These are phyloP conservation scores for Nicotiana otophora DNA, from an alignment of 257 asterid species.

Conservation along the genomic window DNA sequence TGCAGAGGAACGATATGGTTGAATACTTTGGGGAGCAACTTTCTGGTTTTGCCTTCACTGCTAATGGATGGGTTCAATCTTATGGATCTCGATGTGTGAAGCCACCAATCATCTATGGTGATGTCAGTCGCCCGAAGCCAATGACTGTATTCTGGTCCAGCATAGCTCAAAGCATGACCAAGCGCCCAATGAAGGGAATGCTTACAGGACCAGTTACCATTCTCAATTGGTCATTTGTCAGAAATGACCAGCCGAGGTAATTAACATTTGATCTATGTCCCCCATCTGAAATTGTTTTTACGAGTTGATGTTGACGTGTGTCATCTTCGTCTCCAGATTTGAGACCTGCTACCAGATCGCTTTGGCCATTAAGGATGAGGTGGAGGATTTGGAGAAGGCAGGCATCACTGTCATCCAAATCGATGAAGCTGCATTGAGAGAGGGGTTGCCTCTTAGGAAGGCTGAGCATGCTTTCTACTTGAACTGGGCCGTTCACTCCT, in stretches of 20 bases:
- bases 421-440: slow-evolving; percentile 93
- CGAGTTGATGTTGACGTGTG: slow-evolving; percentile 2
- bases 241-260: slow-evolving; percentile 94
- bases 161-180: slow-evolving; percentile 91
- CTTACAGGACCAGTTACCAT: slow-evolving; percentile 97
- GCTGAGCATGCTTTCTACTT: slow-evolving; percentile 84
- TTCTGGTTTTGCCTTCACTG: slow-evolving; percentile 92
- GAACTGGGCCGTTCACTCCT: slow-evolving; percentile 97
- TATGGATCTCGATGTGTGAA: slow-evolving; percentile 97
- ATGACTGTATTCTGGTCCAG: slow-evolving; percentile 99
- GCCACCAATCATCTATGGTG: slow-evolving; percentile 96
- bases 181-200: slow-evolving; percentile 99
- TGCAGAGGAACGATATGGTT: slow-evolving; percentile 95
- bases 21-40: slow-evolving; percentile 97
- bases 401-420: slow-evolving; percentile 80
- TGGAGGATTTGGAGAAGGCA: slow-evolving; percentile 95
- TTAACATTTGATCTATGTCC: too few relatives aligned
- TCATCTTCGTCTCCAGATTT: slow-evolving; percentile 33
- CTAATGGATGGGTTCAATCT: slow-evolving; percentile 96
- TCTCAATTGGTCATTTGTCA: slow-evolving; percentile 93
- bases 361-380: slow-evolving; percentile 90
- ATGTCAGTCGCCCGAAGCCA: slow-evolving; percentile 92
- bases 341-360: slow-evolving; percentile 93
- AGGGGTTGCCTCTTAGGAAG: slow-evolving; percentile 91
- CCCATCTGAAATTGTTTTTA: background rate